phyloP scores from a whole-genome alignment of 2,329 filamentous ascomycete genomes.

The Coniella vitis region DNA sequence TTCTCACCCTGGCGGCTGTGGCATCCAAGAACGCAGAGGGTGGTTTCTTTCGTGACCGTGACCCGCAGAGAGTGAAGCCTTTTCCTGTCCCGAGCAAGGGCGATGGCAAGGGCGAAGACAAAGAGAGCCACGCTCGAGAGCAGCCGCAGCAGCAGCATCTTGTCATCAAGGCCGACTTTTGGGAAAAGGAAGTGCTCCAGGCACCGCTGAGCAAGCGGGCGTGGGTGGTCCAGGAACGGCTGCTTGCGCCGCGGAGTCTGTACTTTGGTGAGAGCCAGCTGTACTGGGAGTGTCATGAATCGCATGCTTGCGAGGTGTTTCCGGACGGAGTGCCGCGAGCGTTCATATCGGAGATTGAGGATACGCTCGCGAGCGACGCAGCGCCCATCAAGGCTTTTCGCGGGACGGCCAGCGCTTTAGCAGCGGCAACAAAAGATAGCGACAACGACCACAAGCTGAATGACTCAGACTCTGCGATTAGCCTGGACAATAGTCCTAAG shows the following conservation, averaged over 20 bases:
- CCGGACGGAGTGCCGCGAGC: background rate
- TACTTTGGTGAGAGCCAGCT: slow-evolving; percentile 8
- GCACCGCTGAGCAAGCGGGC: slow-evolving; percentile 3
- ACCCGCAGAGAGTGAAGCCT: background rate
- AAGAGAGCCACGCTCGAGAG: too few relatives aligned
- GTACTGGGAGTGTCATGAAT: slow-evolving; percentile 12
- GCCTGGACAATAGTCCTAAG: too few relatives aligned
- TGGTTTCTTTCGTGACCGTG: slow-evolving; percentile 2
- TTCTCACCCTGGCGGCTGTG: slow-evolving; percentile 3
- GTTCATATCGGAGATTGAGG: background rate
- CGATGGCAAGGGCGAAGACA: background rate
- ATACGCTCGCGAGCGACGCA: background rate
- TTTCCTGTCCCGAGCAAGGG: background rate
- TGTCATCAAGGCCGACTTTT: slow-evolving; percentile 5
- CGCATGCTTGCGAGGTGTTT: slow-evolving; percentile 7
- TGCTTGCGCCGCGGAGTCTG: slow-evolving; percentile 5
- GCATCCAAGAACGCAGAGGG: slow-evolving; percentile 3
- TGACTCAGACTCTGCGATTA: too few relatives aligned
- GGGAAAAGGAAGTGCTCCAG: slow-evolving; percentile 3
- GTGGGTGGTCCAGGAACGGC: slow-evolving; percentile 13
- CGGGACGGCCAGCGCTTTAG: background rate
- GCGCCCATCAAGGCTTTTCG: slow-evolving; percentile 5
- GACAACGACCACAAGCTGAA: background rate
- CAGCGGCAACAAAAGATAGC: background rate
- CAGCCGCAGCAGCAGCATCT: too few relatives aligned